Conservation (phyloP, 2,329 filamentous ascomycete genomes). For the Diaporthe citriasiana region DNA sequence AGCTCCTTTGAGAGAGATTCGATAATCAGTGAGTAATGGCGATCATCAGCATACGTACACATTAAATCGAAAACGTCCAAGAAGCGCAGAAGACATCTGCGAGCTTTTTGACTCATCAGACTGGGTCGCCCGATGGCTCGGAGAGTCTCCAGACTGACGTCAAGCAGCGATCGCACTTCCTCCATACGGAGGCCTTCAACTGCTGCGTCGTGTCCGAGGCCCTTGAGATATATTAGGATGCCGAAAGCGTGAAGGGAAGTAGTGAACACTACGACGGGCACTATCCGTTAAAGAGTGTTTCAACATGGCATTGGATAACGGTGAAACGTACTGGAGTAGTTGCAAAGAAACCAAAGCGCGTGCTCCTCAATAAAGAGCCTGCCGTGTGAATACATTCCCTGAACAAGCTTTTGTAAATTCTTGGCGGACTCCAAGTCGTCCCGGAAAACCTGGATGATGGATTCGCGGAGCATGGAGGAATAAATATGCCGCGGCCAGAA, state of each 20-base stretch:
- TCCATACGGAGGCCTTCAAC: not conserved
- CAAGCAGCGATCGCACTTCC: not conserved
- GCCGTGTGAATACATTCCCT: not conserved
- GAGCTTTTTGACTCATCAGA: slow-evolving; percentile 17
- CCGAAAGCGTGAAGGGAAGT: slow-evolving; percentile 12
- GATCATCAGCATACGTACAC: not conserved
- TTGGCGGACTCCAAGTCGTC: not conserved
- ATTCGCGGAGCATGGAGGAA: not conserved
- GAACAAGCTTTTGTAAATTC: not conserved
- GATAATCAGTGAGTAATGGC: no score
- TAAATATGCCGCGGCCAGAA: not conserved
- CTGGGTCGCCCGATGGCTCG: not conserved
- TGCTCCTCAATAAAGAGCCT: not conserved
- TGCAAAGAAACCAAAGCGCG: slow-evolving; percentile 1
- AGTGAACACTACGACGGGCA: not conserved
- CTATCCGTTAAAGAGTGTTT: not conserved
- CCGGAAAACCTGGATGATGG: not conserved
- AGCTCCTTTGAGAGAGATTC: no score
- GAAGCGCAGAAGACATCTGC: slow-evolving; percentile 13
- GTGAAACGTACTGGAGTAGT: slow-evolving; percentile 1
- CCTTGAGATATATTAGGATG: not conserved
- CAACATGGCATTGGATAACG: not conserved
- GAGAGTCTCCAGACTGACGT: not conserved
- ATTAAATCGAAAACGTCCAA: slow-evolving; percentile 2
- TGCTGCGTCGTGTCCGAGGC: not conserved